phyloP scores from a whole-genome alignment of 2,329 filamentous ascomycete genomes.

The Diaporthe vaccinii region DNA sequence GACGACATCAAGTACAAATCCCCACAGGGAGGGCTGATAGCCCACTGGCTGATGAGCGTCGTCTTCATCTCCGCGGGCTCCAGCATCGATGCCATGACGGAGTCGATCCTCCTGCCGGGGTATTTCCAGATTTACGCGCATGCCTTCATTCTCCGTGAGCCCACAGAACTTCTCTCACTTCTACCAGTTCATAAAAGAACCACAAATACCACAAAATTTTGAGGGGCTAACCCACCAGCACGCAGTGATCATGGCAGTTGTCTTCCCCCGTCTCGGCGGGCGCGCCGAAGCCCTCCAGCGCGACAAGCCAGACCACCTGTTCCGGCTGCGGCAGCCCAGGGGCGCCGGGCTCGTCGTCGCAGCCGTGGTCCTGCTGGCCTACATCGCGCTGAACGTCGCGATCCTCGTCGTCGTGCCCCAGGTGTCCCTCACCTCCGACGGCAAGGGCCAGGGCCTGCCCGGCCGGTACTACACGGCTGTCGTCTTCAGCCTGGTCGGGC shows the following conservation, averaged over 20 bases:
- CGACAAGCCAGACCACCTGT: neutral
- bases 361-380: neutral
- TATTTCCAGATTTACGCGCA: neutral
- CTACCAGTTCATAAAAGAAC: too few relatives aligned
- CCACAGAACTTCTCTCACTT: neutral
- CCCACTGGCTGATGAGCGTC: neutral
- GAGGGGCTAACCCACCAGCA: neutral
- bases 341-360: neutral
- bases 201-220: too few relatives aligned
- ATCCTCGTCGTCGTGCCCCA: neutral
- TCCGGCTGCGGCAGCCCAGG: neutral
- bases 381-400: neutral
- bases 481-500: neutral
- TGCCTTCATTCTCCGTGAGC: neutral
- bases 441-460: neutral
- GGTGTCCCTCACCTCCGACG: neutral
- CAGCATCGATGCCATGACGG: neutral
- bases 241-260: neutral
- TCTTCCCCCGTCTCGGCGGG: neutral
- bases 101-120: neutral
- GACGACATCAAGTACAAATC: neutral
- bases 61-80: neutral
- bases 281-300: neutral
- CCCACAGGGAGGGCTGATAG: conserved; percentile 1
- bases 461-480: neutral